Base-by-base conservation (phyloP, 495 filamentous ascomycete species). In the Aspergillus asperescens region DNA sequence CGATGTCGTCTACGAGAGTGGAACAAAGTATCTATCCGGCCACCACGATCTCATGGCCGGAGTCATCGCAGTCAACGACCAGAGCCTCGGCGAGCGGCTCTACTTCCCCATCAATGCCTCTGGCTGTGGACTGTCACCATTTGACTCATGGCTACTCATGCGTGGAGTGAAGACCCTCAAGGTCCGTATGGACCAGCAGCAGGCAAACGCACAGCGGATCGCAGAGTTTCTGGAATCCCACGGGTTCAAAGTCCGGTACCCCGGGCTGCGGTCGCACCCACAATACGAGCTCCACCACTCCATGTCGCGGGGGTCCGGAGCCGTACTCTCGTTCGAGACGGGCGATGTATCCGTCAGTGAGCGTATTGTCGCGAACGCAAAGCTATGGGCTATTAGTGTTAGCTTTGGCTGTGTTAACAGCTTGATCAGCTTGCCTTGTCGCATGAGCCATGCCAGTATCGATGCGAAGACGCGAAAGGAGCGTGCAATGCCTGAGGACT, bases 31-130 rank as follows among this genome's bases (percentile, higher is more conserved):
- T 64, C 81, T 98, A 19, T 96, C 91, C 0, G 93, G 93, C 13
- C 93, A 98, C 68, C 93, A 98, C 76, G 93, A 98, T 70, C 81
- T 98, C 68, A 97, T 98, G 93, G 94, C 93, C 5, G 93, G 93
- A 45, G 89, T 98, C 27, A 82, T 98, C 54, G 94, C 90, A 6
- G 82, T 90, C 66, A 95, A 95, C 62, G 85, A 92, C 63, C 65
- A 80, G 6, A 69, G 77, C 7, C 70, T 97, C 25, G 93, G 88
- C 43, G 89, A 97, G 57, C 88, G 86, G 62, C 82, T 98, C 63
- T 97, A 86, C 74, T 95, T 95, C 74, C 89, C 89, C 24, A 96
- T 98, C 76, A 98, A 98, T 66, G 78, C 88, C 10, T 92, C 90
- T 1, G 93, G 93, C 32, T 97, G 93, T 61, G 93, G 93, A 9